Conservation (phyloP, 495 filamentous ascomycete species). For the Hyphodiscus hymeniophilus region DNA sequence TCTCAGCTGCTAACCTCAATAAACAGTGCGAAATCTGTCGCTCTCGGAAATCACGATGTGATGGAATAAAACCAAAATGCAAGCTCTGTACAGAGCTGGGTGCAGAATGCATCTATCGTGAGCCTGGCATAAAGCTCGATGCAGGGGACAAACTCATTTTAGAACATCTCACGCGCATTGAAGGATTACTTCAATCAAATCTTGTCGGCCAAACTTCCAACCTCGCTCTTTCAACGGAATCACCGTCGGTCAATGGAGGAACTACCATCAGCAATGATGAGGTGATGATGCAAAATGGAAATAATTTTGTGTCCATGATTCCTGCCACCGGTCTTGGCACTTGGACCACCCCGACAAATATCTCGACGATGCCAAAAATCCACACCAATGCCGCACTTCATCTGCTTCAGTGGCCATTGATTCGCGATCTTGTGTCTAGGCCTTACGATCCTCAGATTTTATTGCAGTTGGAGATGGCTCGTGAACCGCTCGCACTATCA, state of each 20-base stretch:
- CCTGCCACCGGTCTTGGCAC: conserved; percentile 62
- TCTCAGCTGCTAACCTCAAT: conserved; percentile 3
- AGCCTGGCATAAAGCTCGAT: conserved; percentile 81
- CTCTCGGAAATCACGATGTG: conserved; percentile 74
- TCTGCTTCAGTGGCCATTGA: conserved; percentile 72
- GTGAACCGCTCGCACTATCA: conserved; percentile 61
- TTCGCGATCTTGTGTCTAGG: conserved; percentile 64
- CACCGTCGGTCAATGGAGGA: conserved; percentile 59
- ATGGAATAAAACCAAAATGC: conserved; percentile 76
- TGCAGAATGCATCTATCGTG: conserved; percentile 75
- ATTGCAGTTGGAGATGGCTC: conserved; percentile 72
- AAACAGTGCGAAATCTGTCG: conserved; percentile 75
- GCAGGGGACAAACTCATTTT: conserved; percentile 80
- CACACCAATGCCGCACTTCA: conserved; percentile 74
- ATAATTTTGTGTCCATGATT: conserved; percentile 48
- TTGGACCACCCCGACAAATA: conserved; percentile 63
- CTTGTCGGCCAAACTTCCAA: conserved; percentile 43
- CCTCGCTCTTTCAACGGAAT: conserved; percentile 40
- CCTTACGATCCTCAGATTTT: conserved; percentile 73
- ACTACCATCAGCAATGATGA: conserved; percentile 61
- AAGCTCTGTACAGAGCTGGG: conserved; percentile 75
- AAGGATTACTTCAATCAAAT: conserved; percentile 65
- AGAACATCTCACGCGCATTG: conserved; percentile 66
- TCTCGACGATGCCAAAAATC: conserved; percentile 76
- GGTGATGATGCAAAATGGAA: conserved; percentile 35